Evolutionary conservation across 2,329 filamentous ascomycete genomes (phyloP).

Genomic region (Talaromyces sp.): DNA sequence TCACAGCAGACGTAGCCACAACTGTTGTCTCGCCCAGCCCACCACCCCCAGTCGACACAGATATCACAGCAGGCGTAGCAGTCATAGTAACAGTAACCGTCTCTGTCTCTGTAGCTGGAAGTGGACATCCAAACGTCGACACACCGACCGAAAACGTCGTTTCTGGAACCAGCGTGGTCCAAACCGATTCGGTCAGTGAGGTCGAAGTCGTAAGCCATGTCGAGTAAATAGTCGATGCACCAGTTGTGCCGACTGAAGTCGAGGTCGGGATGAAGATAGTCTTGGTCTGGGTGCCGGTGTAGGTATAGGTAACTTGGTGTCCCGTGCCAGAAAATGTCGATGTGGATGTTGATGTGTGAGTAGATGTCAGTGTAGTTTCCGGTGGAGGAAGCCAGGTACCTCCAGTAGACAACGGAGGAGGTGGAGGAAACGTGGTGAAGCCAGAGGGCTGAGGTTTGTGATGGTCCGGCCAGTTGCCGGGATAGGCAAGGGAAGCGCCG

Average conservation of each 20-base stretch:
- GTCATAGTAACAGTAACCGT: conserved; percentile 2
- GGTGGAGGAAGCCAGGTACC: neutral
- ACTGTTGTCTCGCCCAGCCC: neutral
- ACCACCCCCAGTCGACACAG: neutral
- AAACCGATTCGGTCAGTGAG: neutral
- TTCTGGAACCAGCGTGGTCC: conserved; percentile 1
- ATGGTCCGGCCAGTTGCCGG: conserved; percentile 6
- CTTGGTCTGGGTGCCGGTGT: conserved; percentile 2
- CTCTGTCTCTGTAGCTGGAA: conserved; percentile 4
- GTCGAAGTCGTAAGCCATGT: conserved; percentile 9
- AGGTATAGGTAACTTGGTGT: conserved; percentile 1
- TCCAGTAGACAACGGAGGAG: neutral
- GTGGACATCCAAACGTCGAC: neutral
- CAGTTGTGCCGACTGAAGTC: conserved; percentile 3
- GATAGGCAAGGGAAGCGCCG: conserved; percentile 9
- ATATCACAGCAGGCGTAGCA: neutral
- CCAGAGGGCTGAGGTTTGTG: neutral
- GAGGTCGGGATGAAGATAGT: conserved; percentile 9
- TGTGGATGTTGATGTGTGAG: neutral
- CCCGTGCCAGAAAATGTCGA: neutral
- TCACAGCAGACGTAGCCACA: neutral
- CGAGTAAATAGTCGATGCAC: conserved; percentile 7
- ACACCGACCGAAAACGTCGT: neutral
- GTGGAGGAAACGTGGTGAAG: neutral
- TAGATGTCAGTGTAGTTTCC: neutral